Conservation (phyloP, 2,329 filamentous ascomycete genomes). For the Coleophoma eucalyptorum region DNA sequence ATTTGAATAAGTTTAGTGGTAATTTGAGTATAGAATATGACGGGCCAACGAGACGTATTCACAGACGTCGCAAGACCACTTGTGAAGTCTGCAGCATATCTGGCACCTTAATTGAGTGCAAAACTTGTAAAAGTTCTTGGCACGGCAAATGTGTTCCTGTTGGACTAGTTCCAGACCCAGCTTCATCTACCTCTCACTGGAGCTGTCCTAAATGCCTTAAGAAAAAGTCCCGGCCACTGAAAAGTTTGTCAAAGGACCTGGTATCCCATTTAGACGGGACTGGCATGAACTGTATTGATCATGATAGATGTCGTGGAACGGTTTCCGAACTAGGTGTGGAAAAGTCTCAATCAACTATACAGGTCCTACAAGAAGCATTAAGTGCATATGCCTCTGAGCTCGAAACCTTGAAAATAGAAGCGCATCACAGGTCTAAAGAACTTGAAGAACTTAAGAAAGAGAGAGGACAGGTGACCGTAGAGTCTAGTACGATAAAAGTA, state of each 20-base stretch:
- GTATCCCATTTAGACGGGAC: not conserved
- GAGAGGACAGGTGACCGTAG: slow-evolving; percentile 1
- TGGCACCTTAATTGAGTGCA: not conserved
- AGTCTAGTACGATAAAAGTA: slow-evolving; percentile 1
- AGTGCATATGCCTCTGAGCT: not conserved
- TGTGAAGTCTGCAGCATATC: not conserved
- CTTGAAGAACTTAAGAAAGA: slow-evolving; percentile 2
- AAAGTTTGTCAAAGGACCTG: not conserved
- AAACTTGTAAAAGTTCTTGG: not conserved
- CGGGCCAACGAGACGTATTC: not conserved
- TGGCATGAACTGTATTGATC: not conserved
- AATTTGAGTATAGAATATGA: not conserved
- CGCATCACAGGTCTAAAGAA: not conserved
- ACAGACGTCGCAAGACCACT: not conserved
- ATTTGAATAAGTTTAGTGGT: not conserved
- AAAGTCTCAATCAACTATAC: slow-evolving; percentile 2
- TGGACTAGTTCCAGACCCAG: not conserved
- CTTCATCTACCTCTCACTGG: not conserved
- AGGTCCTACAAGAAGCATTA: slow-evolving; percentile 5
- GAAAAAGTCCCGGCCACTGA: not conserved
- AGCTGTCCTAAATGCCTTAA: not conserved
- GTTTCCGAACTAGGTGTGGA: not conserved
- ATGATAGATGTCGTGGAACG: not conserved
- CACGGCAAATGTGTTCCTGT: not conserved
- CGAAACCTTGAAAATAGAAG: not conserved